Percentiles rank a stretch among this genome's conserved stretches.
These are phyloP conservation scores for Filosporella fistucella DNA, from an alignment of 495 filamentous ascomycete species.

Conservation along the genomic window DNA sequence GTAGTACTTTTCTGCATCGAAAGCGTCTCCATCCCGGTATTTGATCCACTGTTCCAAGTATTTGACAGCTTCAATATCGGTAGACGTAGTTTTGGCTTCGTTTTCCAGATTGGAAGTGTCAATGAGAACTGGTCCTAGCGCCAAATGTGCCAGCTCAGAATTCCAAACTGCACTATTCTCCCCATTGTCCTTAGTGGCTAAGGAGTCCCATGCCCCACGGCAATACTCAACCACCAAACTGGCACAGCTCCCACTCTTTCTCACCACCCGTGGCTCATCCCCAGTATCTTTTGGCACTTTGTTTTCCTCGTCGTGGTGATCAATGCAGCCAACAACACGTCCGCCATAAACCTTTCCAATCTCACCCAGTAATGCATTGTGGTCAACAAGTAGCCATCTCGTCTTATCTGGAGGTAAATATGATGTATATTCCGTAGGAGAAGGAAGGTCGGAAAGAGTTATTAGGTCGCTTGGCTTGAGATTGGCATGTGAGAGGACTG, in stretches of 20 bases:
- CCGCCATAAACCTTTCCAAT: constrained; percentile 27
- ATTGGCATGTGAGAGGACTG: constrained; percentile 40
- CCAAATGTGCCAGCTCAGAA: constrained; percentile 67
- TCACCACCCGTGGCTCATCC: constrained; percentile 56
- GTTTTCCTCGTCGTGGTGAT: constrained; percentile 86
- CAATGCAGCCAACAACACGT: constrained; percentile 69
- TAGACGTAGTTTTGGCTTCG: constrained; percentile 66
- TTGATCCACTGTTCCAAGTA: constrained; percentile 49
- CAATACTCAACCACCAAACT: constrained; percentile 69
- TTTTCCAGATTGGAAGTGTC: constrained; percentile 75
- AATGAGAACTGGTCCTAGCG: constrained; percentile 74
- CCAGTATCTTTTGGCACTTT: constrained; percentile 43
- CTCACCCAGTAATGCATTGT: constrained; percentile 69
- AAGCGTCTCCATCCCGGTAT: constrained; percentile 31
- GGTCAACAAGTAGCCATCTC: constrained; percentile 76
- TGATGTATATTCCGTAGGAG: neutral
- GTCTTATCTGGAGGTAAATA: constrained; percentile 32
- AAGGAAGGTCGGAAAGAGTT: constrained; percentile 43
- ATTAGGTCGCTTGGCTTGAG: constrained; percentile 40
- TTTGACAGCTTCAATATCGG: constrained; percentile 59
- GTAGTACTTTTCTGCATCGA: constrained; percentile 58
- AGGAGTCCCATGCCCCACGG: constrained; percentile 47
- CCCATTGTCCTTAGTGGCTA: constrained; percentile 14
- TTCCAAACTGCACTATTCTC: constrained; percentile 33
- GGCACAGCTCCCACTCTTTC: constrained; percentile 71